Base-by-base conservation (phyloP, 2,329 filamentous ascomycete genomes). In the Intubia oerlemansii region DNA sequence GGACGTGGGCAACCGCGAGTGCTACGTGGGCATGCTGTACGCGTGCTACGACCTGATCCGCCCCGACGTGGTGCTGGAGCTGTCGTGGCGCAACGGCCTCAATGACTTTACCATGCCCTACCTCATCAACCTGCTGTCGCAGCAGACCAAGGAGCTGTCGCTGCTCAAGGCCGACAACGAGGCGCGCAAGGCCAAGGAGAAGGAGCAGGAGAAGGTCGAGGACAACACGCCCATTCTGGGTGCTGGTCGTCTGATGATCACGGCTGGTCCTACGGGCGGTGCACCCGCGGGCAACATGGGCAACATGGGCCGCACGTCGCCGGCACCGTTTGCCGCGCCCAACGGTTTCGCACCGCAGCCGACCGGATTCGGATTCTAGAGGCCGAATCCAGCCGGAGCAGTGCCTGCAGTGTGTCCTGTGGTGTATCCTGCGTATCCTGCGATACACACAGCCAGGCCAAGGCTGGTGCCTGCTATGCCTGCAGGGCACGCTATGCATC, bases 21-120 rank as follows among this genome's bases (percentile, higher is more conserved):
- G 88, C 65, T 98, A 92, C 49, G 88, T 93, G n/a, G 90, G 84
- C 47, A 98, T 98, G 84, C 66, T 98, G 27, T 98, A 98, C 48
- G 76, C 90, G 29, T 98, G 88, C 63, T 92, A 98, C 54, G 88
- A 95, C 34, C 75, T 98, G 36, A 84, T 98, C 41, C 80, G 81
- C 12, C 76, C 90, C 4, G 82, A 95, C 46, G 62, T 90, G 29
- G 76, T 98, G 34, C 68, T 98, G 51, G 88, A 98, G 57, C 67
- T 98, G 33, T 95, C 88, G 34, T 98, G 88, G 88, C 85, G 88
- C 42, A 65, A 92, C 48, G 81, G 82, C 34, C 74, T 98, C 22
- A 71, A 74, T 43, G 88, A 98, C 57, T 98, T 92, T 56, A 91
- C 84, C 27, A 98, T 98, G 90, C 88, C 88, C 12, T 98, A 91